These are phyloP conservation scores for Cyberlindnera suaveolens DNA, from an alignment of 805 yeast genomes.

Conservation along the genomic window DNA sequence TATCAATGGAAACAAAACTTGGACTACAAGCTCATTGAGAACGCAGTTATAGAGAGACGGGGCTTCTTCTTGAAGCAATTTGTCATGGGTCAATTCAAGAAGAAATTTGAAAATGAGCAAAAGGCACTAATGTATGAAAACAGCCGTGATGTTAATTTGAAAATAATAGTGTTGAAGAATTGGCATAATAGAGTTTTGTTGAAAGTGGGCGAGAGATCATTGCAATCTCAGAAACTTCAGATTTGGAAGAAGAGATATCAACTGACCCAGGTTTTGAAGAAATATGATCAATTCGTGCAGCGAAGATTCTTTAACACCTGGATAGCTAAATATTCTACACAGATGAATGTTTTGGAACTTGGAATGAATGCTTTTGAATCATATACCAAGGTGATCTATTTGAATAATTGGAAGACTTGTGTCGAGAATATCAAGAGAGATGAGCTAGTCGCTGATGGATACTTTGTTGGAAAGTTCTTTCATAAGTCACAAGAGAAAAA, in stretches of 20 bases:
- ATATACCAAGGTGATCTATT: conserved; percentile 14
- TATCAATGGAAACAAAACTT: conserved; percentile 7
- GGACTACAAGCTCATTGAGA: conserved; percentile 6
- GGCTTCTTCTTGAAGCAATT: conserved; percentile 9
- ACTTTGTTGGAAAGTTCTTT: conserved; percentile 5
- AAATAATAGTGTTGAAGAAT: not conserved
- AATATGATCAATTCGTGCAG: not conserved
- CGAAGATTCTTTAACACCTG: conserved; percentile 6
- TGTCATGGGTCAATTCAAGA: conserved; percentile 12
- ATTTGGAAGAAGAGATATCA: conserved; percentile 9
- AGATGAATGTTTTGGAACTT: conserved; percentile 7
- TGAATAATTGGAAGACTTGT: conserved; percentile 15
- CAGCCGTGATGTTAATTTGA: not conserved
- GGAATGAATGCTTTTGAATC: conserved; percentile 9
- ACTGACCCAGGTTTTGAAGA: not conserved
- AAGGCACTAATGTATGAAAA: conserved; percentile 1
- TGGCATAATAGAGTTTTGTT: conserved; percentile 11
- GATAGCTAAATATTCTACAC: conserved; percentile 4
- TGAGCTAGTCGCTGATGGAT: conserved; percentile 4
- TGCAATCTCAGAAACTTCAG: not conserved
- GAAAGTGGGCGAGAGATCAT: not conserved
- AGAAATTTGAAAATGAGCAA: conserved; percentile 6
- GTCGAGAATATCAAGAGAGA: not conserved
- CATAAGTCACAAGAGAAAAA: conserved; percentile 2
- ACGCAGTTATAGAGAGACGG: conserved; percentile 2